These are phyloP conservation scores for Ilex asprella DNA, from an alignment of 257 asterid genomes.

Conservation along the genomic window DNA sequence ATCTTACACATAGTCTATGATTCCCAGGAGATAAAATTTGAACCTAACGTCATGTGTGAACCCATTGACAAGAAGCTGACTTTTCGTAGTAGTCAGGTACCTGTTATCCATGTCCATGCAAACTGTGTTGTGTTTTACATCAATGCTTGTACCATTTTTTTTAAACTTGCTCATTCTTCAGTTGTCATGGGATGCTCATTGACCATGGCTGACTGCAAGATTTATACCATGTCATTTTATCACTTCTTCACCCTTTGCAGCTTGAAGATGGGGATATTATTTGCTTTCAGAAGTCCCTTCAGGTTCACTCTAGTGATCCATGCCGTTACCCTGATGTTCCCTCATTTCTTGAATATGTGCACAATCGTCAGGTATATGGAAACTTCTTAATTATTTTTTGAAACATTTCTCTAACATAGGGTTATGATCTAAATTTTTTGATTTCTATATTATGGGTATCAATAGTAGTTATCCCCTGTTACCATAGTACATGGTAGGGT, in stretches of 20 bases:
- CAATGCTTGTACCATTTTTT: too few species aligned
- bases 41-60: slow-evolving; percentile 76
- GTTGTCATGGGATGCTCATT: too few species aligned
- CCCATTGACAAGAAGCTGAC: slow-evolving; percentile 48
- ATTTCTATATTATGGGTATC: too few species aligned
- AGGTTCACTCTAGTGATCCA: slow-evolving; percentile 35
- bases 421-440: too few species aligned
- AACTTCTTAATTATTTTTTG: slow-evolving; percentile 8
- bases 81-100: slow-evolving; percentile 60
- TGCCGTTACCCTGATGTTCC: slow-evolving; percentile 62
- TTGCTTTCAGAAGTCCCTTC: slow-evolving; percentile 61
- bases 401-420: background rate
- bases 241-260: slow-evolving; percentile 27
- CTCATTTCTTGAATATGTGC: slow-evolving; percentile 66
- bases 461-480: too few species aligned
- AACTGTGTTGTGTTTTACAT: too few species aligned
- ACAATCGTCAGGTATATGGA: slow-evolving; percentile 60
- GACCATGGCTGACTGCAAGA: too few species aligned
- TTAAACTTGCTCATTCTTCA: too few species aligned
- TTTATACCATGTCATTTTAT: background rate
- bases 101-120: slow-evolving; percentile 3
- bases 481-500: too few species aligned
- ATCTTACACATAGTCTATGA: slow-evolving; percentile 8
- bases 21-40: slow-evolving; percentile 69
- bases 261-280: slow-evolving; percentile 81